Conservation (phyloP, 2,329 filamentous ascomycete genomes). For the Canariomyces notabilis region DNA sequence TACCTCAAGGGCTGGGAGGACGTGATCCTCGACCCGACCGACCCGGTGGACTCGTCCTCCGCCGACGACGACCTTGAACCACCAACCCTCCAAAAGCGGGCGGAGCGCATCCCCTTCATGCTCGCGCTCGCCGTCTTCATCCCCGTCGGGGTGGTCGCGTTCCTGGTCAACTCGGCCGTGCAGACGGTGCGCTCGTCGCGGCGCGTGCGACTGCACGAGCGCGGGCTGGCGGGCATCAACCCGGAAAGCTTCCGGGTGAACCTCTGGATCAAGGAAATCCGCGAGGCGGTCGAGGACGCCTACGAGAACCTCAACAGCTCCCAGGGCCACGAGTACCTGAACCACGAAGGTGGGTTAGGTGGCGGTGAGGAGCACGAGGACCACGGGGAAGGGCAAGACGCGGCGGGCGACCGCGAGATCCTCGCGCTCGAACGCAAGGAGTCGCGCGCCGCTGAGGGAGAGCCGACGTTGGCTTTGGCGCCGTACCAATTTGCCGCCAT, state of each 20-base stretch:
- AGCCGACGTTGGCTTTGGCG: slow-evolving; percentile 71
- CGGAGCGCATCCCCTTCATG: slow-evolving; percentile 57
- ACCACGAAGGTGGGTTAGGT: slow-evolving; percentile 2
- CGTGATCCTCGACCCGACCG: slow-evolving; percentile 65
- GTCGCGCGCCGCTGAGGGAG: slow-evolving; percentile 32
- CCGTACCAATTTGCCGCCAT: slow-evolving; percentile 83
- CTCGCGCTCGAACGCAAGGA: slow-evolving; percentile 38
- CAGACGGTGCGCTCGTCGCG: slow-evolving; percentile 71
- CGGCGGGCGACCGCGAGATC: slow-evolving; percentile 34
- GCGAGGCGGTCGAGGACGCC: slow-evolving; percentile 69
- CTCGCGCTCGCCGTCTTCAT: slow-evolving; percentile 64
- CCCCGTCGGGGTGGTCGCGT: slow-evolving; percentile 65
- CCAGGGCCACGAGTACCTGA: slow-evolving; percentile 66
- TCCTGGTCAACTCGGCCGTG: slow-evolving; percentile 68
- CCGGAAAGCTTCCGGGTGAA: slow-evolving; percentile 65
- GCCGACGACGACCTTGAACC: slow-evolving; percentile 5
- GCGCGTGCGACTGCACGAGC: slow-evolving; percentile 72
- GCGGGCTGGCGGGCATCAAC: slow-evolving; percentile 61
- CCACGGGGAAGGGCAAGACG: slow-evolving; percentile 30
- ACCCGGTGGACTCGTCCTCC: slow-evolving; percentile 47
- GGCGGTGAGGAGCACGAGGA: slow-evolving; percentile 29
- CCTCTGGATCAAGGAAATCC: slow-evolving; percentile 68
- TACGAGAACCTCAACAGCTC: slow-evolving; percentile 68
- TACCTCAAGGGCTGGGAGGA: slow-evolving; percentile 69
- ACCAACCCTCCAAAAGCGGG: slow-evolving; percentile 26